Evolutionary conservation across 305 asterid species (phyloP), one percentile per base, ranked within the genome.

Genomic region (Fraxinus platypoda): DNA sequence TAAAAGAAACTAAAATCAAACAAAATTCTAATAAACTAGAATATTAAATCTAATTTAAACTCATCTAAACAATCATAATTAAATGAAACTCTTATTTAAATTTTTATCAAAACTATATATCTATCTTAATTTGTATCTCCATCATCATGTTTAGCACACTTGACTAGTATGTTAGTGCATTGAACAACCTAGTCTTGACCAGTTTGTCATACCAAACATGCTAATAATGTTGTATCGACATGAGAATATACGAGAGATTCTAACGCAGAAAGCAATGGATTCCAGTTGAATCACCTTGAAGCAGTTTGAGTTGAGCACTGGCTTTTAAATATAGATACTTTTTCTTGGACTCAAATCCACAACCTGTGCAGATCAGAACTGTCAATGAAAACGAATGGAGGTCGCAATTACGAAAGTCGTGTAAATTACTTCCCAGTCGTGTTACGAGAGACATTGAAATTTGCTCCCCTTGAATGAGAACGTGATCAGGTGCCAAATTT

Each of bases 261-360:
- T 83, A 83, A 91, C 93, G 37, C 91, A 92, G 79, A 84, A 91
- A 37, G 94, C 92, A 73, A 90, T 79, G 34, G 0, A 91, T 91
- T 85, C 94, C 97, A 77, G 93, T 92, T 25, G 94, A 91, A 77
- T 91, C 93, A 11, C 92, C 91, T 21, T 79, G 75, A 70, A 91
- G 87, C 41, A 92, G 82, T 82, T 85, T 92, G 81, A 92, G 84
- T 66, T 90, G 86, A 11, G 90, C 91, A 59, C 87, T 84, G 76
- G 83, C 86, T 85, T 90, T 89, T 13, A 93, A 94, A 43, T 88
- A 91, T 64, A 90, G 77, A 77, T 91, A 92, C 26, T 86, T 90
- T 90, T 84, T 85, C 90, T 86, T 91, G 34, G 97, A 92, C 82
- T 83, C 87, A 81, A 92, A 92, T 43, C 93, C 97, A 72, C 91